Conservation (phyloP, 83 land plant genomes). For the Isoetes engelmannii region DNA sequence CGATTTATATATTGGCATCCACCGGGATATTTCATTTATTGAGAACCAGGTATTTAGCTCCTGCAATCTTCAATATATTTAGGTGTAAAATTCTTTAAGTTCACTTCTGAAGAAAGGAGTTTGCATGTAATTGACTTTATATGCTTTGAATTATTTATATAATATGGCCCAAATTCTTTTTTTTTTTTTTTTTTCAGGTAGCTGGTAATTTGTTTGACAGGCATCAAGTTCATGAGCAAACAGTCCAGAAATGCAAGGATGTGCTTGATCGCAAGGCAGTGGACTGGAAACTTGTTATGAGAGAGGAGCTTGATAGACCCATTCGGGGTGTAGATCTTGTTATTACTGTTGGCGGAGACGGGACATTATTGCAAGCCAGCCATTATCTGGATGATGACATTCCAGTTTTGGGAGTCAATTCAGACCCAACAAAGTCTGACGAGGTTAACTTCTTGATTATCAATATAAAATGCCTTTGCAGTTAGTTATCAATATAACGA, state of each 20-base stretch:
- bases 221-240: conserved; percentile 45
- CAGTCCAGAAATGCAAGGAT: conserved; percentile 52
- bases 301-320: conserved; percentile 41
- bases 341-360: conserved; percentile 80
- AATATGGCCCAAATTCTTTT: not conserved
- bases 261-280: conserved; percentile 38
- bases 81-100: not conserved
- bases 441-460: conserved; percentile 38
- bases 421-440: conserved; percentile 57
- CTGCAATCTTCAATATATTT: not conserved
- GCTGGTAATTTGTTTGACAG: conserved; percentile 43
- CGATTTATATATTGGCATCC: conserved; percentile 27
- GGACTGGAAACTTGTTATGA: conserved; percentile 40
- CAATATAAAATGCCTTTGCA: no score
- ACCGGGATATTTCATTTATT: conserved; percentile 14
- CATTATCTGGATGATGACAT: conserved; percentile 62
- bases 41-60: not conserved
- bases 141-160: not conserved
- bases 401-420: conserved; percentile 80
- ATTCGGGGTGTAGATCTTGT: conserved; percentile 60
- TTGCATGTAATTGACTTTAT: not conserved
- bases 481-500: not conserved
- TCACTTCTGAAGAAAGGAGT: not conserved
- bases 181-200: conserved; percentile 23
- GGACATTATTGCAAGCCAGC: conserved; percentile 74